Base-by-base conservation (phyloP, 257 asterid genomes). In the Verbena officinalis region DNA sequence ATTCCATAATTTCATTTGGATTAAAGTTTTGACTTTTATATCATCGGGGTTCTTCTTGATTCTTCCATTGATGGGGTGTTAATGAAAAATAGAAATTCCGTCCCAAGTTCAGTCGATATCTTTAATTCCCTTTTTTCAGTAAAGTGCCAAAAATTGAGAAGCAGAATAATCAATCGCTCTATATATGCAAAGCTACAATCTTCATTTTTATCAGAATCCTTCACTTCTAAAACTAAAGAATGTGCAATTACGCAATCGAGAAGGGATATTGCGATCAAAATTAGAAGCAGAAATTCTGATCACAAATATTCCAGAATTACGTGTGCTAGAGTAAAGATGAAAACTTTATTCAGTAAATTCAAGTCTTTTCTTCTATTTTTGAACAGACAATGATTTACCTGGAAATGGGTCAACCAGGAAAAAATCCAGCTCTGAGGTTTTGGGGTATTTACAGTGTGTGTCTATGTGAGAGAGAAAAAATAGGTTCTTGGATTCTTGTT, bases 321-420 rank as follows among this genome's bases (percentile, higher is more conserved):
- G 24, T 5, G 60, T 44, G 50, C 12, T 16, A 52, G 31, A 44
- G n/a, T 33, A 57, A 72, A 73, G 31, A 68, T 8, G 6, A 31
- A 64, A 63, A 38, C 42, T 44, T 42, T 38, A 42, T 69, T 8
- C 43, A 52, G 21, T 60, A 53, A 70, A 49, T 23, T 45, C 39
- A 55, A 45, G 1, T 36, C 2, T 4, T 40, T 38, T 39, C n/a
- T 21, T 13, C 16, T 3, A 9, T 21, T 12, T 40, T 46, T 39
- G 12, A 31, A 40, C 21, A 49, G 4, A 34, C n/a, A 38, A 43
- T 14, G 58, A 50, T 62, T 52, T 62, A 81, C 84, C 83, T 78
- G 60, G 40, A 75, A 69, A 70, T 62, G 74, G 81, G 81, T 62
- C 71, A 71, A 70, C 22, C 64, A 38, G 51, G 56, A n/a, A 53